These are phyloP conservation scores for Lentinula detonsa DNA, from an alignment of 768 basidiomycete genomes.

Conservation along the genomic window DNA sequence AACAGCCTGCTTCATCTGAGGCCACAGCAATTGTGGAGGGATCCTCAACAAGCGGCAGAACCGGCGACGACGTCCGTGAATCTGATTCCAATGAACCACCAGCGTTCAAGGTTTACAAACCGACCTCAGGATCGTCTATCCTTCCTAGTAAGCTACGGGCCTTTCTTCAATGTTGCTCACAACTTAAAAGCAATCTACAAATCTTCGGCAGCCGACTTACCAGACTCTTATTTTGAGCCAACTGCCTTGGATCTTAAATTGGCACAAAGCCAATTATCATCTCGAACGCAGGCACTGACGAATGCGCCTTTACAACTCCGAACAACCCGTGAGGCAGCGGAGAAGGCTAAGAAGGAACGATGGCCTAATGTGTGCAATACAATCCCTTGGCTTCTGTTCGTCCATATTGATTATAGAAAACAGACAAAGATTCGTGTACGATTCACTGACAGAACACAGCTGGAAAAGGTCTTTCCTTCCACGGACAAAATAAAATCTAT, in stretches of 20 bases:
- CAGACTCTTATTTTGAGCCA: conserved; percentile 72
- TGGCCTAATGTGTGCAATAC: conserved; percentile 61
- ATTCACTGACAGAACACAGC: conserved; percentile 75
- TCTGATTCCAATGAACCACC: background rate
- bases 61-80: background rate
- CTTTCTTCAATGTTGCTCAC: background rate
- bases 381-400: background rate
- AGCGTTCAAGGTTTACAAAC: conserved; percentile 45
- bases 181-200: background rate
- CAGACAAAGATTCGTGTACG: conserved; percentile 80
- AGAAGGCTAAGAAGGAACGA: conserved; percentile 52
- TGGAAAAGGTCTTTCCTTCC: conserved; percentile 77
- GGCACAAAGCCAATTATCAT: conserved; percentile 56
- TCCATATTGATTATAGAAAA: background rate
- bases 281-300: conserved; percentile 53
- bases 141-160: conserved; percentile 10
- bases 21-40: background rate
- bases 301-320: conserved; percentile 71
- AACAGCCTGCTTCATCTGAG: conserved; percentile 9
- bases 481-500: conserved; percentile 74
- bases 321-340: conserved; percentile 53
- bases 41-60: background rate
- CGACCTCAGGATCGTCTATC: conserved; percentile 21
- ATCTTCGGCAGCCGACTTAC: conserved; percentile 36
- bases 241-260: conserved; percentile 65